These are phyloP conservation scores for Neospermospora avenae DNA, from an alignment of 2,329 filamentous ascomycete genomes.

Conservation along the genomic window DNA sequence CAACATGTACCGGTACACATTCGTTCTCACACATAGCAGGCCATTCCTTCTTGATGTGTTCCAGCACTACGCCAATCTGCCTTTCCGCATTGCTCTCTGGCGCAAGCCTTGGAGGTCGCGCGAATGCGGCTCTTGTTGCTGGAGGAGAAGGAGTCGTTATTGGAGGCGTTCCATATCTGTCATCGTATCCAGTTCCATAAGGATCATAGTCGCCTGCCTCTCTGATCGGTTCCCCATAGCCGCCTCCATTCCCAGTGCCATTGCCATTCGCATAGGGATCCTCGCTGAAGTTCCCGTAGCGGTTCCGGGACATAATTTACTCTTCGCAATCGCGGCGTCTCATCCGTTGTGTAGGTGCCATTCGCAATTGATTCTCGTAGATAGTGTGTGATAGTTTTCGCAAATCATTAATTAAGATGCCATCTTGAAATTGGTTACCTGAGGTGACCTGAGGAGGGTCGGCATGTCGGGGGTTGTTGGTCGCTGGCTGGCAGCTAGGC, in stretches of 20 bases:
- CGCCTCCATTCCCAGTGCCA: conserved; percentile 26
- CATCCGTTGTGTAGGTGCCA: conserved; percentile 21
- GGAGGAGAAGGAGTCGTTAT: conserved; percentile 23
- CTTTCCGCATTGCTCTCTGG: conserved; percentile 33
- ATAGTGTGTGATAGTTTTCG: too few relatives aligned
- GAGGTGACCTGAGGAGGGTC: neutral
- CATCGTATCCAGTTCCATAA: conserved; percentile 29
- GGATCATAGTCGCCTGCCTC: conserved; percentile 34
- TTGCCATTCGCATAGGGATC: conserved; percentile 32
- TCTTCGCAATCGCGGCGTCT: conserved; percentile 23
- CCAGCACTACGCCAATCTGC: conserved; percentile 53
- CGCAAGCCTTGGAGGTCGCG: conserved; percentile 22
- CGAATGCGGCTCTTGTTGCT: conserved; percentile 18
- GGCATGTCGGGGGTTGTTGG: neutral
- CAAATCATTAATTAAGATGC: neutral
- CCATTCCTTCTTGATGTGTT: conserved; percentile 86
- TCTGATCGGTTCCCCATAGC: conserved; percentile 24
- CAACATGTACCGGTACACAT: conserved; percentile 89
- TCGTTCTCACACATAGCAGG: conserved; percentile 84
- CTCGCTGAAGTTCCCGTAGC: conserved; percentile 32
- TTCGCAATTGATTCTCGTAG: conserved; percentile 18
- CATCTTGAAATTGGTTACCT: neutral
- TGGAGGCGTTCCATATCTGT: conserved; percentile 30
- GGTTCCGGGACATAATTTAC: conserved; percentile 33
- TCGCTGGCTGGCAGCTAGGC: too few relatives aligned